Evolutionary conservation across 179 eudicot genomes (phyloP).

Genomic region (Silene vulgaris): DNA sequence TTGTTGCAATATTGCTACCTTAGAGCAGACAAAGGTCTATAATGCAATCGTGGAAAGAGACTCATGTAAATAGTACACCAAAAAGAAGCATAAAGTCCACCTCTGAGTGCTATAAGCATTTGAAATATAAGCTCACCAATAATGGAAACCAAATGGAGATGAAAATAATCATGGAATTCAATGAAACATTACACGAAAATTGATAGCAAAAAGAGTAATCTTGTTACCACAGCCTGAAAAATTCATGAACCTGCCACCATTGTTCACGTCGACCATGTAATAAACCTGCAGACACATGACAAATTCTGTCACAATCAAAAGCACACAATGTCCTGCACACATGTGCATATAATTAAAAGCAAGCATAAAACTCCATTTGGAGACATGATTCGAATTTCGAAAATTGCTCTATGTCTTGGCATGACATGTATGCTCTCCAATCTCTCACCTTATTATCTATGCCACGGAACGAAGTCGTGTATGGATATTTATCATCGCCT

Average conservation of each 20-base stretch:
- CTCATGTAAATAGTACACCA: not conserved
- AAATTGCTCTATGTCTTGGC: not conserved
- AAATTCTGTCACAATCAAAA: constrained; percentile 1
- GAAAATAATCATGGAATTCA: not conserved
- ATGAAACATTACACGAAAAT: not conserved
- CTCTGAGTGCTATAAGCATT: constrained; percentile 2
- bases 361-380: not conserved
- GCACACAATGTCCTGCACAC: not conserved
- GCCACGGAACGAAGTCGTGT: constrained; percentile 94
- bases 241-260: constrained; percentile 60
- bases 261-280: constrained; percentile 72
- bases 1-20: not conserved
- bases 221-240: constrained; percentile 88
- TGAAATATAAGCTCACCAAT: not conserved
- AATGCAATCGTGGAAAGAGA: not conserved
- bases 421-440: constrained; percentile 7
- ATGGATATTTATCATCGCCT: constrained; percentile 88
- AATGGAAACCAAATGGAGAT: constrained; percentile 6
- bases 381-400: not conserved
- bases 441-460: constrained; percentile 86
- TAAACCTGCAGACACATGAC: constrained; percentile 51
- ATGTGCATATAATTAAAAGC: not conserved
- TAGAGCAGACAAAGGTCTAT: not conserved
- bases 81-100: not conserved
- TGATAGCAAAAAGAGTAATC: constrained; percentile 13